Base-by-base conservation (phyloP, 176 grass and related monocot genomes). In the Triticum urartu region DNA sequence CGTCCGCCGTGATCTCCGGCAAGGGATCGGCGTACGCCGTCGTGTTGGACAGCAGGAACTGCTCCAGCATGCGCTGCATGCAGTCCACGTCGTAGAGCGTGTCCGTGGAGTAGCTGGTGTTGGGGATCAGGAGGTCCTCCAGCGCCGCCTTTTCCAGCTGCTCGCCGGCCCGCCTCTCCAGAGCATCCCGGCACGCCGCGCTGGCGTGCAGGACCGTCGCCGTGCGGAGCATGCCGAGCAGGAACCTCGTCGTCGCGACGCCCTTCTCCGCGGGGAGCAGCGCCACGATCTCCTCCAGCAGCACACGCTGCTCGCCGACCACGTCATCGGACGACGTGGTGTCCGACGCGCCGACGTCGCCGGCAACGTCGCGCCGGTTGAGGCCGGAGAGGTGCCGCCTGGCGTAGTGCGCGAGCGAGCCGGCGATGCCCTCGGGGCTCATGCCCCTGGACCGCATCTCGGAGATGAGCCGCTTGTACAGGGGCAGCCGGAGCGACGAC, bases 1-100 rank as follows among this genome's bases (percentile, higher is more conserved):
- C 95, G n/a, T 90, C 91, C 7, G 81, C 91, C 5, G 86, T 84
- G 68, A 90, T 94, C 71, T 92, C 86, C 21, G 88, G 92, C 25
- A 87, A 91, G 40, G 18, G 35, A 4, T 4, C 74, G 13, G 32
- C 48, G 60, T 83, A 90, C 74, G 74, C 74, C 45, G 76, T 35
- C 82, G 90, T 80, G 87, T 83, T 87, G 32, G 64, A 40, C 56
- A 78, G 11, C 20, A 93, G 43, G 81, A 97, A 97, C 64, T 94
- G 88, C 61, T 93, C 91, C 64, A 97, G 89, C 83, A 97, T 94
- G 25, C 95, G 72, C n/a, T 95, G 95, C 58, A 93, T 24, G 70
- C 89, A 93, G 42, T 97, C 95, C 69, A 97, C 79, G 83, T 97
- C 92, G 77, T 97, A 97, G 20, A 97, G 87, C 71, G 89, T 94